Evolutionary conservation across 371 early-diverging fungal genomes (phyloP).

Genomic region (Rhizopus microsporus): DNA sequence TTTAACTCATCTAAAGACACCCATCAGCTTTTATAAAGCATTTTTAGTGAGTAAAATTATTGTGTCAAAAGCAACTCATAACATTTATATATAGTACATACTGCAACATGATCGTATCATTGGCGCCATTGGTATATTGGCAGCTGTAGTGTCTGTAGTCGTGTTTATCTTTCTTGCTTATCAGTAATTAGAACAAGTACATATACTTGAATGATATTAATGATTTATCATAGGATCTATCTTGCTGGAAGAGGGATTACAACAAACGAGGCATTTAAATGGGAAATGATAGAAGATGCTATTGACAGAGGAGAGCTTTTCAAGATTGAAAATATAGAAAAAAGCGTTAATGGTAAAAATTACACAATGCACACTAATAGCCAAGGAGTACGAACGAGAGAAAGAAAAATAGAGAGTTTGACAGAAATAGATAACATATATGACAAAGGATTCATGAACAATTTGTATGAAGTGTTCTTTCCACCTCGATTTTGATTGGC

Average conservation of each 20-base stretch:
- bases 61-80: not conserved
- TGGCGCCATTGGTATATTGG: constrained; percentile 65
- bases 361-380: constrained; percentile 13
- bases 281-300: constrained; percentile 71
- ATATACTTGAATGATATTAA: not conserved
- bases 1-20: constrained; percentile 32
- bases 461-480: constrained; percentile 44
- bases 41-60: constrained; percentile 35
- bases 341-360: constrained; percentile 13
- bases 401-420: constrained; percentile 39
- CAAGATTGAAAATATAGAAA: constrained; percentile 17
- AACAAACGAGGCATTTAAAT: constrained; percentile 77
- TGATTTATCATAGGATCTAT: constrained; percentile 44
- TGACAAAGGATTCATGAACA: constrained; percentile 59
- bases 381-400: constrained; percentile 7
- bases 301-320: constrained; percentile 63
- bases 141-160: constrained; percentile 58
- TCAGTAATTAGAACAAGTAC: constrained; percentile 43
- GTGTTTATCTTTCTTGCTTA: constrained; percentile 64
- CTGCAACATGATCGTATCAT: constrained; percentile 61
- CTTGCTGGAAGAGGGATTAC: constrained; percentile 68
- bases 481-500: constrained; percentile 26
- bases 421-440: constrained; percentile 67
- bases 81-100: constrained; percentile 42
- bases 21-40: constrained; percentile 41